Evolutionary conservation across 2,329 filamentous ascomycete species (phyloP), one percentile per base, ranked within the genome.

Genomic region (Talaromyces sp.): DNA sequence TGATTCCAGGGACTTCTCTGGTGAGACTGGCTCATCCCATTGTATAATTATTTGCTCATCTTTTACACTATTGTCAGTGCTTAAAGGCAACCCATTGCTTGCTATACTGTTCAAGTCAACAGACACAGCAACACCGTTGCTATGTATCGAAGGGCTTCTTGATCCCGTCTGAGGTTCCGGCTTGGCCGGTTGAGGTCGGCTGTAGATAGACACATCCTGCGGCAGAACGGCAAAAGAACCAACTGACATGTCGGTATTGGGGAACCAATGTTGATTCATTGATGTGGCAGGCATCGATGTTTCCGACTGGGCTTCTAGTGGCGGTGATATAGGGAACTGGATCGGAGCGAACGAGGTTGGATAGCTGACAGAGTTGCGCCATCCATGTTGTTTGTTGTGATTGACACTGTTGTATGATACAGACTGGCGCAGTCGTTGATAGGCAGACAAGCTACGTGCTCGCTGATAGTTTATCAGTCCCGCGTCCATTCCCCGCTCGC

Each of bases 61-160:
- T 49, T 76, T 74, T 52, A 74, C 47, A 50, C 73, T 70, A 49
- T 67, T 71, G 16, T 77, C 74, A 2, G 71, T 70, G 65, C 75
- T 73, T 8, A 68, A 67, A 19, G 72, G 67, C 9, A 70, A 59
- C 9, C 77, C 73, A 27, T 74, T 76, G 41, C 70, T 74, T 6
- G 73, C 72, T 7, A 71, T 68, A 6, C 76, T 27, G 54, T 37
- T 77, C 22, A 75, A 73, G 35, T 78, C 75, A 49, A 75, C 74
- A 24, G 73, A 65, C 14, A 70, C 71, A n/a, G 75, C 31, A 37
- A 61, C 67, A 19, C 75, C 13, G 60, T 78, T 76, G 16, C 73
- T 76, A 4, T 75, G 73, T n/a, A 75, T 72, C 0, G 76, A 78
- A 27, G 76, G 76, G 63, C 70, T 77, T 57, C 77, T 75, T 0